Base-by-base conservation (phyloP, 2,329 filamentous ascomycete genomes). In the Diplocarpon rosae region DNA sequence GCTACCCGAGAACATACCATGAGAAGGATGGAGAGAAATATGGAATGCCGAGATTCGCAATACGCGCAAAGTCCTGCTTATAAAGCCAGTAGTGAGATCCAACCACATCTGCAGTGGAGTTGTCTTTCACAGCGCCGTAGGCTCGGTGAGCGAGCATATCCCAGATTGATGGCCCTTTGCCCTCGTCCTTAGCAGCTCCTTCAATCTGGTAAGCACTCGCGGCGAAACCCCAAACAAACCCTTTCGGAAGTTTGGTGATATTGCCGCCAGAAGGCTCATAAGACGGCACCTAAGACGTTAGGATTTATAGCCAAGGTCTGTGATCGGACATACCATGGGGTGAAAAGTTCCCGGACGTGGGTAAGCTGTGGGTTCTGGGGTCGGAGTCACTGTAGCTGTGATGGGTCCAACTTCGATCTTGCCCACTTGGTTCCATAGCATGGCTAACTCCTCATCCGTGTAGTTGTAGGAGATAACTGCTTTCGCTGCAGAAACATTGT, bases 51-150 rank as follows among this genome's bases (percentile, higher is more conserved):
- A 76, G 65, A 2, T 68, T 63, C 1, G 71, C 71, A 8, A 75
- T 62, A 0, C 71, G 65, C 46, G 69, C 70, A 35, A 76, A 73
- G 34, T 75, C 70, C 54, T 75, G 72, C 55, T 75, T 75, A 54
- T 75, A 76, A 2, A 72, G 60, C 46, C 71, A 75, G 54, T 75
- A 75, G 40, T 73, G 66, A 58, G 72, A 69, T 34, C 68, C 65
- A 0, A 67, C 66, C 15, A 77, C 59, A 49, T 76, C 72, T 1
- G 69, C 71, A 50, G 56, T 65, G 24, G 70, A 8, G 66, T 68
- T 35, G 66, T 65, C 51, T 13, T 45, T 43, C n/a, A 54, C 47
- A 5, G 42, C 48, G 17, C 47, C 47, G 52, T 65, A 67, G 29
- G 47, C 46, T 30, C 56, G 39, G 44, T 59, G 56, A n/a, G 51